Conservation (phyloP, 257 asterid species). For the Przewalskia tangutica region DNA sequence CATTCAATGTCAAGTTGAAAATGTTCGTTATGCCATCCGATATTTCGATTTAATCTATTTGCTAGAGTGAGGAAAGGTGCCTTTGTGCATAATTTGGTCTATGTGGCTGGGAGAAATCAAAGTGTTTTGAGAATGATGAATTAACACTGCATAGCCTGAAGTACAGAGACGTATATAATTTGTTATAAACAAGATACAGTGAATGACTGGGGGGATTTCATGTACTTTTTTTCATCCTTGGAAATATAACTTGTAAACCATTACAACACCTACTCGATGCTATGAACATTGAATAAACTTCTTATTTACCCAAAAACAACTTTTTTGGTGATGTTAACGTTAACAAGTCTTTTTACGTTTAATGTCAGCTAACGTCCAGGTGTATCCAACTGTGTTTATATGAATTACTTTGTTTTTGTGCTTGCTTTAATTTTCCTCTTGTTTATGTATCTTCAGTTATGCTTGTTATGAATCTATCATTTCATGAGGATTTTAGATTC, state of each 20-base stretch:
- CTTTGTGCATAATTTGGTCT: not conserved
- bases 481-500: not conserved
- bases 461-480: not conserved
- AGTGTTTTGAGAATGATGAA: not conserved
- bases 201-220: not conserved
- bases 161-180: not conserved
- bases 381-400: not conserved
- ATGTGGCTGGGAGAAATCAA: not conserved
- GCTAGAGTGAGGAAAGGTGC: not conserved
- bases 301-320: not conserved
- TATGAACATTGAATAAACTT: not conserved
- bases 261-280: not conserved
- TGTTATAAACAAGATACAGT: not conserved
- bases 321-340: not conserved
- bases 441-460: not conserved
- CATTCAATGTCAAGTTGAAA: slow-evolving; percentile 61
- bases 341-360: not conserved
- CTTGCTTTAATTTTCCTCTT: not conserved
- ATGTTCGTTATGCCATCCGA: slow-evolving; percentile 25
- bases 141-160: not conserved
- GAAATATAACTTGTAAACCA: not conserved
- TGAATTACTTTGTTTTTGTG: not conserved
- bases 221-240: not conserved
- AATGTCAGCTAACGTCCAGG: not conserved
- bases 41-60: not conserved